Evolutionary conservation across 208 protist genomes (phyloP).

Genomic region (Trypanosoma congolense): DNA sequence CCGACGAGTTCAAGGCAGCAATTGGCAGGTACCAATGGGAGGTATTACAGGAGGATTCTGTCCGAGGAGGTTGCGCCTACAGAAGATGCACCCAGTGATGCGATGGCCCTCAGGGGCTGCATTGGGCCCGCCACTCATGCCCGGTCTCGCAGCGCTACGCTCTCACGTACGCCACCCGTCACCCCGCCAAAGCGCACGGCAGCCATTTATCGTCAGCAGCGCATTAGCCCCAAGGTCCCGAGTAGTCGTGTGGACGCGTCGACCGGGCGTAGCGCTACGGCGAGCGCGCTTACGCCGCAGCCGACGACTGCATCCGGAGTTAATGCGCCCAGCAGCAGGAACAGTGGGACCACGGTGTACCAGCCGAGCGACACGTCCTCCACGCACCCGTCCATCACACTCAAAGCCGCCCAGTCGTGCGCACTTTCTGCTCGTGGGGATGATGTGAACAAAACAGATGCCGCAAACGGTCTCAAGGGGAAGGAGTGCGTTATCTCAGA

Average conservation of each 20-base stretch:
- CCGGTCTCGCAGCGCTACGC: not conserved
- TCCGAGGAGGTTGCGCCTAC: not conserved
- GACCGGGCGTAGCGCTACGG: not conserved
- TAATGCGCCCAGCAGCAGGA: not conserved
- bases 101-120: too few species aligned
- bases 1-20: not conserved
- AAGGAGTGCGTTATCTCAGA: conserved; percentile 3
- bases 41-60: not conserved
- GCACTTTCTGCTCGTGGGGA: not conserved
- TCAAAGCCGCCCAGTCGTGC: not conserved
- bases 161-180: not conserved
- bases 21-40: not conserved
- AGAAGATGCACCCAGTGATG: too few species aligned
- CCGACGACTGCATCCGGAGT: conserved; percentile 4
- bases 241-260: not conserved
- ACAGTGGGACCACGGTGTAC: not conserved
- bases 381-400: not conserved
- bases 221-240: conserved; percentile 16
- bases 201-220: conserved; percentile 4
- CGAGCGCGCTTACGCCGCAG: conserved; percentile 18
- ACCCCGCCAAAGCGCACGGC: conserved; percentile 1
- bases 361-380: not conserved
- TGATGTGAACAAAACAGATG: not conserved
- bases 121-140: not conserved
- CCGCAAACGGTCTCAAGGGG: conserved; percentile 4